Base-by-base conservation (phyloP, 2,329 filamentous ascomycete genomes). In the Xylariales sp. region DNA sequence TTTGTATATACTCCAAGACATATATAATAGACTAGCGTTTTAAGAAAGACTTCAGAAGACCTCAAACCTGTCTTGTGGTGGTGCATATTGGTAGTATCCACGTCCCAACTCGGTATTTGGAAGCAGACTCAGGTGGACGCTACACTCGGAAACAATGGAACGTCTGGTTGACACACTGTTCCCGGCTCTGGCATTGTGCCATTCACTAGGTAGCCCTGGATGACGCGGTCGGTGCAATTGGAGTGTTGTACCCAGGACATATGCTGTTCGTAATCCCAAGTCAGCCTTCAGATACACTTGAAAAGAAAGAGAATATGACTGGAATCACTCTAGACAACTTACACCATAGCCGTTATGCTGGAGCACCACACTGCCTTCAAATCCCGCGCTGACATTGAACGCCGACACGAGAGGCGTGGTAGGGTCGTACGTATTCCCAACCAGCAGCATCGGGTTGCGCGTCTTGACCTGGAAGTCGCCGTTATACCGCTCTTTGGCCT, bases 401-500 rank as follows among this genome's bases (percentile, higher is more conserved):
- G 57, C 60, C 24, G 56, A 58, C 3, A 40, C 45, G 4, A 60
- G 21, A 14, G 59, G 57, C 15, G 61, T 62, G n/a, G 51, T 46
- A 1, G 57, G 51, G 33, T 64, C 61, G 6, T 45, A 50, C 6
- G 47, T 50, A 31, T 57, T 61, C 3, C 53, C 52, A 4, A 62
- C 28, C 11, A 63, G 40, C 12, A 63, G 44, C 11, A 59, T 37
- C 3, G 58, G 55, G 19, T 52, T 48, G 14, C 34, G 45, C 2
- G 58, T 60, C 33, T 51, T 55, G 33, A 50, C 51, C 15, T 40
- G 15, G 43, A 56, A 51, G 29, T 39, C 42, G 9, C 48, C 47
- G 4, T 38, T 42, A 25, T 53, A 55, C 4, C 51, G 42, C 40
- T 57, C 58, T 31, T 49, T 53, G 3, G 57, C 53, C 10, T 49